These are phyloP conservation scores for Hericium coralloides DNA, from an alignment of 768 basidiomycete species.

Conservation along the genomic window DNA sequence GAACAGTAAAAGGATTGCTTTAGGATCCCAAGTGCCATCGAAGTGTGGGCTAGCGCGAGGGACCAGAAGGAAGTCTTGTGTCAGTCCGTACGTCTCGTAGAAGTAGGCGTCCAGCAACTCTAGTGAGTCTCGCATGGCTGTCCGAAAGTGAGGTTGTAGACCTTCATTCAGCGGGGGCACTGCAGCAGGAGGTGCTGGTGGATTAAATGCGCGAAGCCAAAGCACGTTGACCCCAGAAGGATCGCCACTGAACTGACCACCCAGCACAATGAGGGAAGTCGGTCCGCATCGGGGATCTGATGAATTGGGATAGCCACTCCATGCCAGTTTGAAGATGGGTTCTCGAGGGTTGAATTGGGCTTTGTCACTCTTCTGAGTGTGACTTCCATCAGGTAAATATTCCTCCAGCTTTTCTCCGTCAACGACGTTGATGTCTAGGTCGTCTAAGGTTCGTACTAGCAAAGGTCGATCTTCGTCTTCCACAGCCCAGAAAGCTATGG, in stretches of 20 bases:
- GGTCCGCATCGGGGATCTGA: constrained; percentile 58
- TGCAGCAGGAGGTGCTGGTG: constrained; percentile 34
- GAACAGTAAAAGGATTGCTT: constrained; percentile 53
- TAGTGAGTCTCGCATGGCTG: constrained; percentile 58
- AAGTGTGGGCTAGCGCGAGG: constrained; percentile 66
- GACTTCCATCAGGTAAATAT: constrained; percentile 20
- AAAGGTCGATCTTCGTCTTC: constrained; percentile 73
- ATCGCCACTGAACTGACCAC: constrained; percentile 53
- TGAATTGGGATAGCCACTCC: constrained; percentile 70
- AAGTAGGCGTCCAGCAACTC: constrained; percentile 39
- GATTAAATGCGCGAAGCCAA: constrained; percentile 58
- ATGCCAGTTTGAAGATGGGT: constrained; percentile 80
- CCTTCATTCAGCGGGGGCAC: constrained; percentile 9
- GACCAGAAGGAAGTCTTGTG: constrained; percentile 77
- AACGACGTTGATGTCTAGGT: constrained; percentile 46
- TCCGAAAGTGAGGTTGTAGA: constrained; percentile 36
- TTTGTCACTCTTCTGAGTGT: constrained; percentile 11
- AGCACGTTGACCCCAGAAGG: constrained; percentile 57
- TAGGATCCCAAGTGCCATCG: constrained; percentile 55
- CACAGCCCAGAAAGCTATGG: constrained; percentile 74
- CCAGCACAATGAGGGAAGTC: constrained; percentile 67
- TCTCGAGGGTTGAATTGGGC: constrained; percentile 34
- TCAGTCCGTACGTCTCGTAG: constrained; percentile 47
- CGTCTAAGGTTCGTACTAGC: constrained; percentile 60
- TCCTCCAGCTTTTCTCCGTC: constrained; percentile 39